Conservation (phyloP, 2,329 filamentous ascomycete species). For the Purpureocillium lavendulum region DNA sequence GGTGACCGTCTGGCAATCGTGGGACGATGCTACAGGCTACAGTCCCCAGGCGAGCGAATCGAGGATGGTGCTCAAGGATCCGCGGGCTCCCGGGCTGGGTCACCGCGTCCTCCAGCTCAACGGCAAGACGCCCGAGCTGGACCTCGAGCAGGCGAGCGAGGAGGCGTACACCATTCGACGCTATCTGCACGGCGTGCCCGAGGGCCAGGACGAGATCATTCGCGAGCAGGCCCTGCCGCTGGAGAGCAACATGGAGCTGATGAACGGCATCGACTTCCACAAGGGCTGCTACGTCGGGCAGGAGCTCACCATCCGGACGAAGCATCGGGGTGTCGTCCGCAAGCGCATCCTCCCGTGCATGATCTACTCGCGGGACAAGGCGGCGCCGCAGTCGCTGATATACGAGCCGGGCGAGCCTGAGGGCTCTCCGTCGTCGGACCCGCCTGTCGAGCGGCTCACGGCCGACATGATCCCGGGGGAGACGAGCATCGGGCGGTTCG, state of each 20-base stretch:
- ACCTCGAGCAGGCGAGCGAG: constrained; percentile 39
- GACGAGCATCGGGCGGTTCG: constrained; percentile 41
- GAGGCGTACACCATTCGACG: constrained; percentile 65
- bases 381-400: constrained; percentile 29
- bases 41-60: constrained; percentile 1
- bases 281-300: constrained; percentile 98
- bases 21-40: constrained; percentile 44
- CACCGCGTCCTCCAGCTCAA: constrained; percentile 33
- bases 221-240: constrained; percentile 68
- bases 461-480: constrained; percentile 32
- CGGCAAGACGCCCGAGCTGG: constrained; percentile 24
- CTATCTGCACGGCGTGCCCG: constrained; percentile 72
- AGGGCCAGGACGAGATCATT: constrained; percentile 74
- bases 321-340: constrained; percentile 86
- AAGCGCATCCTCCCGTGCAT: constrained; percentile 80
- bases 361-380: constrained; percentile 49
- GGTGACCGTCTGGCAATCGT: constrained; percentile 62
- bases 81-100: constrained; percentile 47
- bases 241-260: constrained; percentile 83
- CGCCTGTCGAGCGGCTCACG: constrained; percentile 13
- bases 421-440: not conserved
- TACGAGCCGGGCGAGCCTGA: constrained; percentile 31
- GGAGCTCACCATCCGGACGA: constrained; percentile 90
- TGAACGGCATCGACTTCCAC: constrained; percentile 79
- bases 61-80: constrained; percentile 37